A percentile compares a stretch with the other conserved stretches of the same genome.
phyloP scores from a whole-genome alignment of 2,329 filamentous ascomycete species.

The Alternaria postmessia region DNA sequence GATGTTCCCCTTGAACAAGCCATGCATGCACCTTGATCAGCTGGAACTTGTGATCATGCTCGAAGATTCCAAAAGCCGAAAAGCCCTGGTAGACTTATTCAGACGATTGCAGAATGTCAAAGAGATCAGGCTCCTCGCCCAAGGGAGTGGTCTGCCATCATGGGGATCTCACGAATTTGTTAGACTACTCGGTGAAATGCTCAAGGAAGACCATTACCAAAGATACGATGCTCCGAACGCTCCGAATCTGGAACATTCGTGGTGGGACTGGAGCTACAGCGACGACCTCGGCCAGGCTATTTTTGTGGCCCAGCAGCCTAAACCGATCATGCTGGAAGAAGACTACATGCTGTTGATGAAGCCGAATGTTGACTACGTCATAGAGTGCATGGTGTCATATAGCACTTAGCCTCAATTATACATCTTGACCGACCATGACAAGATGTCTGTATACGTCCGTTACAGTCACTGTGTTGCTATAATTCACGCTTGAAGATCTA shows the following conservation, averaged over 20 bases:
- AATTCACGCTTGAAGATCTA: not conserved
- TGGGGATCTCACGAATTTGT: conserved; percentile 28
- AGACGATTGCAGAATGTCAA: conserved; percentile 46
- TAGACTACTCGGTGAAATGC: conserved; percentile 48
- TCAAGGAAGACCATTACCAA: conserved; percentile 53
- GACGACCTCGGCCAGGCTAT: conserved; percentile 32
- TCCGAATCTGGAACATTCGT: conserved; percentile 42
- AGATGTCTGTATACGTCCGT: not conserved
- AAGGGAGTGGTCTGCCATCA: conserved; percentile 4
- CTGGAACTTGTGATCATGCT: conserved; percentile 29
- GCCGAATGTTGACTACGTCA: conserved; percentile 48
- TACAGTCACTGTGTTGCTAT: not conserved
- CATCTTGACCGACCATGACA: not conserved
- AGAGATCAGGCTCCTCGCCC: conserved; percentile 46
- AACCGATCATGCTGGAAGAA: conserved; percentile 44
- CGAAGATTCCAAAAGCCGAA: conserved; percentile 28
- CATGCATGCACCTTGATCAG: conserved; percentile 41
- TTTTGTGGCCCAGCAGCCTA: conserved; percentile 40
- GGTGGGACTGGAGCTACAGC: conserved; percentile 53
- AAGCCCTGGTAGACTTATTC: conserved; percentile 45
- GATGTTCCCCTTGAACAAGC: conserved; percentile 42
- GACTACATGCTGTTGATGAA: conserved; percentile 50
- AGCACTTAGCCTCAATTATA: not conserved
- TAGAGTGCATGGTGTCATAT: conserved; percentile 15
- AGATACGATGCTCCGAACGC: conserved; percentile 46